A percentile compares a stretch with the other conserved stretches of the same genome.
These are phyloP conservation scores for Paraphaeosphaeria minitans DNA, from an alignment of 2,329 filamentous ascomycete genomes.

Conservation along the genomic window DNA sequence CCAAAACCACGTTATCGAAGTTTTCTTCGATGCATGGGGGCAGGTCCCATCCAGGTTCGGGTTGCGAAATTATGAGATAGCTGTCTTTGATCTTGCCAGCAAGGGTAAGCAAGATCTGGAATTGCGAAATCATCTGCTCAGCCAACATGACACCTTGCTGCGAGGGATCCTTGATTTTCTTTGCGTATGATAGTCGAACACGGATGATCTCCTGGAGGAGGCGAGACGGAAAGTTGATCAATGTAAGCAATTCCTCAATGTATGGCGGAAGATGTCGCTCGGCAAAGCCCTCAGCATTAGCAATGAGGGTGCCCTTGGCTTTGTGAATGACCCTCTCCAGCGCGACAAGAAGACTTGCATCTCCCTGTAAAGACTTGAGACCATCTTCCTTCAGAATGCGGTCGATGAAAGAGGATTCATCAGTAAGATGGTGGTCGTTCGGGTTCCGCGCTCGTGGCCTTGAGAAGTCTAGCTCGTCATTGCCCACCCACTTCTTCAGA, in stretches of 20 bases:
- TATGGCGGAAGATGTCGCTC: constrained; percentile 92
- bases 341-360: constrained; percentile 80
- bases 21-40: constrained; percentile 96
- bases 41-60: constrained; percentile 91
- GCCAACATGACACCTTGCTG: constrained; percentile 93
- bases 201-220: constrained; percentile 96
- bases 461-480: constrained; percentile 89
- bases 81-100: constrained; percentile 92
- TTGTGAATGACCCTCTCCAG: constrained; percentile 89
- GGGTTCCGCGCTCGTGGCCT: constrained; percentile 73
- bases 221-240: constrained; percentile 96
- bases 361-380: constrained; percentile 85
- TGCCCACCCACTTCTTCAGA: constrained; percentile 94
- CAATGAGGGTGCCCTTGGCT: constrained; percentile 87
- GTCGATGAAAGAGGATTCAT: constrained; percentile 93
- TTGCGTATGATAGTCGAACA: constrained; percentile 87
- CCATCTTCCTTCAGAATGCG: constrained; percentile 95
- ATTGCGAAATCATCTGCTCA: constrained; percentile 97
- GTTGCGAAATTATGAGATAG: constrained; percentile 80
- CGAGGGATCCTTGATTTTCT: constrained; percentile 92
- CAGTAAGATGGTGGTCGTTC: constrained; percentile 73
- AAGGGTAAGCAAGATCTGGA: constrained; percentile 88
- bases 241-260: constrained; percentile 91
- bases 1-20: constrained; percentile 88
- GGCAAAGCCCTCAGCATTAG: constrained; percentile 81